phyloP scores from a whole-genome alignment of 345 rosid genomes.

The Corymbia maculata region DNA sequence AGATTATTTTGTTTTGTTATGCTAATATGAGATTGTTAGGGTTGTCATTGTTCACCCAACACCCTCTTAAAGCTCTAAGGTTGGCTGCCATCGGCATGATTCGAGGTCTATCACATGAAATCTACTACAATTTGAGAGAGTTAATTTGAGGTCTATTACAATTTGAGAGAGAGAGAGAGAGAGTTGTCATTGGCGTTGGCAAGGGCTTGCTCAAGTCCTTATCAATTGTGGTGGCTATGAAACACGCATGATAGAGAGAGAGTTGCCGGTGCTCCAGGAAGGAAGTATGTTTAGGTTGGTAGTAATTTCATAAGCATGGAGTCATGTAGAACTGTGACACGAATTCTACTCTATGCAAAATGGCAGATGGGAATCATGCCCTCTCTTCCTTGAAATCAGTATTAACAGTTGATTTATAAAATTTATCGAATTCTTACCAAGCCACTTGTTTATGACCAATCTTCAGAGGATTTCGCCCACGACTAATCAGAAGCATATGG shows the following conservation, averaged over 20 bases:
- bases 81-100: too few relatives aligned
- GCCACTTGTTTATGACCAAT: neutral
- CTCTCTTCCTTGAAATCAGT: neutral
- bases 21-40: too few relatives aligned
- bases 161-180: neutral
- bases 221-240: neutral
- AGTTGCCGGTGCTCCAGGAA: neutral
- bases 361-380: neutral
- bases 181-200: neutral
- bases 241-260: neutral
- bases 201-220: neutral
- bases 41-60: too few relatives aligned
- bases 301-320: neutral
- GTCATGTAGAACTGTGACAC: too few relatives aligned
- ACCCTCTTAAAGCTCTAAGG: neutral
- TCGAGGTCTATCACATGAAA: neutral
- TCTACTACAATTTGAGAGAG: too few relatives aligned
- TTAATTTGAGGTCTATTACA: too few relatives aligned
- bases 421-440: neutral
- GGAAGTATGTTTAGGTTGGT: neutral
- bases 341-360: neutral
- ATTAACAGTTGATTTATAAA: neutral
- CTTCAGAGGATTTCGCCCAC: neutral
- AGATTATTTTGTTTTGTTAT: too few relatives aligned
- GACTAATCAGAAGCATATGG: neutral